Conservation (phyloP, 2,329 filamentous ascomycete species). For the Hypoxylon sp. region DNA sequence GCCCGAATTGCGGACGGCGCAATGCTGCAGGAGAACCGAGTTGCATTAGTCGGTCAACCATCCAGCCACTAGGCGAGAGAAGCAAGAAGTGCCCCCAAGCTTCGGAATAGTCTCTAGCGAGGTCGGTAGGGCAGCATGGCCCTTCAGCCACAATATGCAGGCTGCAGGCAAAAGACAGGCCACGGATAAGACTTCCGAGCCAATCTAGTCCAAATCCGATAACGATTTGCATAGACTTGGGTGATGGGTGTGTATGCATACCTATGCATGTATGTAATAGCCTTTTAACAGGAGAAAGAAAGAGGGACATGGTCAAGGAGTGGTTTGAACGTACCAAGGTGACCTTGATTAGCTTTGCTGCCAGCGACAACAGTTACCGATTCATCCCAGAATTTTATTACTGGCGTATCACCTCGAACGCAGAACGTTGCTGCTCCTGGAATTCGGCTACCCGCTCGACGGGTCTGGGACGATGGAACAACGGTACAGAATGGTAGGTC, state of each 20-base stretch:
- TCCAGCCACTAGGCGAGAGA: slow-evolving; percentile 14
- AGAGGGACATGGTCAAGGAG: slow-evolving; percentile 9
- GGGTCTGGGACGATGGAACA: slow-evolving; percentile 39
- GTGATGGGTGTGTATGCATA: slow-evolving; percentile 12
- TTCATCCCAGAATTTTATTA: slow-evolving; percentile 58
- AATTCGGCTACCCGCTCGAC: slow-evolving; percentile 20
- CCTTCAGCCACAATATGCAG: slow-evolving; percentile 39
- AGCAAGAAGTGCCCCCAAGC: slow-evolving; percentile 33
- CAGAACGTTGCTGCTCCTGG: slow-evolving; percentile 2
- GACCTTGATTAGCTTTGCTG: slow-evolving; percentile 63
- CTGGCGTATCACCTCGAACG: slow-evolving; percentile 1
- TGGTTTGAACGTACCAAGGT: slow-evolving; percentile 60
- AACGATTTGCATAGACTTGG: slow-evolving; percentile 17
- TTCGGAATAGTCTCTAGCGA: slow-evolving; percentile 26
- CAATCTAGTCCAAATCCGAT: slow-evolving; percentile 32
- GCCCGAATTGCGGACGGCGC: slow-evolving; percentile 36
- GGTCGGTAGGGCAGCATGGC: slow-evolving; percentile 22
- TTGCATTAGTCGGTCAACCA: slow-evolving; percentile 35
- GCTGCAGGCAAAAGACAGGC: slow-evolving; percentile 37
- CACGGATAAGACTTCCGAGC: slow-evolving; percentile 38
- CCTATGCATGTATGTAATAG: slow-evolving; percentile 7
- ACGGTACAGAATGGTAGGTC: slow-evolving; percentile 38
- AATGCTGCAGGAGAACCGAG: slow-evolving; percentile 33
- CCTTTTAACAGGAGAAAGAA: background rate
- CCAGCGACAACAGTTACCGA: slow-evolving; percentile 64